phyloP scores from a whole-genome alignment of 2,329 filamentous ascomycete genomes.

The Cadophora gregata region DNA sequence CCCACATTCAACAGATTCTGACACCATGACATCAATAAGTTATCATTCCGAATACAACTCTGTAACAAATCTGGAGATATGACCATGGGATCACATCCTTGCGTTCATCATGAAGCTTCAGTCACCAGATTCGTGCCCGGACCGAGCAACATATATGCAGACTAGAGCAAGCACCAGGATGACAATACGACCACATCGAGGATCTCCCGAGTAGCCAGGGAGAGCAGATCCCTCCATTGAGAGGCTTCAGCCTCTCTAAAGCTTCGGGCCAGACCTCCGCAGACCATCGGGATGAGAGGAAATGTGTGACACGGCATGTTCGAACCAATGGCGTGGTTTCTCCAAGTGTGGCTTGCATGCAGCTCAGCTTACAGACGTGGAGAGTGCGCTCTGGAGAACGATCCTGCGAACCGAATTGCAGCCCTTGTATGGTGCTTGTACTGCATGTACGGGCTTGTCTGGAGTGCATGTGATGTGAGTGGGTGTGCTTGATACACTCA shows the following conservation, averaged over 20 bases:
- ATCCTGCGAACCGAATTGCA: conserved; percentile 17
- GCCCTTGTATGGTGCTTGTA: conserved; percentile 5
- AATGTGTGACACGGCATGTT: conserved; percentile 8
- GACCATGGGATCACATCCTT: conserved; percentile 8
- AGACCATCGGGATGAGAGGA: not conserved
- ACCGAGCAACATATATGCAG: conserved; percentile 6
- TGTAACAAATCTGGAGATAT: conserved; percentile 5
- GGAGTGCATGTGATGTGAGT: conserved; percentile 4
- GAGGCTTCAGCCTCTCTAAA: conserved; percentile 23
- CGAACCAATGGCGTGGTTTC: conserved; percentile 1
- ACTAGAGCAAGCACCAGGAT: conserved; percentile 19
- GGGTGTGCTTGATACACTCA: conserved; percentile 20
- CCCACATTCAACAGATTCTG: too few species aligned
- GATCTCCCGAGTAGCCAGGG: not conserved
- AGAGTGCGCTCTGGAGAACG: conserved; percentile 2
- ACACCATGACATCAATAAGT: not conserved
- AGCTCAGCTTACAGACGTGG: conserved; percentile 19
- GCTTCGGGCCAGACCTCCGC: conserved; percentile 15
- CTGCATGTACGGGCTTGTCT: not conserved
- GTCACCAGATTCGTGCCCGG: conserved; percentile 13
- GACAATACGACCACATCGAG: conserved; percentile 4
- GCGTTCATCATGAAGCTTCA: conserved; percentile 1
- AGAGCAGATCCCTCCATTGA: not conserved
- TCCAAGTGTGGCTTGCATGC: conserved; percentile 19
- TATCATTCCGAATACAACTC: not conserved